Conservation (phyloP, 148 eudicot species). For the Rhododendron vialii region DNA sequence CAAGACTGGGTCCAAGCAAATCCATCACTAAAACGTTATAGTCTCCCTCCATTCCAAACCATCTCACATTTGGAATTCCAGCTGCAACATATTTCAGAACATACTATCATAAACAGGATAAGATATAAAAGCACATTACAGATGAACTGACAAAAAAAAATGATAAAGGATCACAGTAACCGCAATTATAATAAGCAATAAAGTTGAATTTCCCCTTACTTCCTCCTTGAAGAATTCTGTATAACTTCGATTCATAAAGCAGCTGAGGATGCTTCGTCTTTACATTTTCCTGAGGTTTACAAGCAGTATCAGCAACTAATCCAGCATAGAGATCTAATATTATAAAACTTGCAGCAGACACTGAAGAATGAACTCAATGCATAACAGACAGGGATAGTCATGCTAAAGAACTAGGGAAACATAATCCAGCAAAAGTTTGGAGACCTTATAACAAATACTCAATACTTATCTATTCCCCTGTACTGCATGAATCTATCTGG, state of each 20-base stretch:
- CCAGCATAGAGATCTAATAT: background rate
- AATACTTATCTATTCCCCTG: background rate
- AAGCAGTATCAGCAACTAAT: conserved; percentile 7
- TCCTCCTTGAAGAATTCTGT: conserved; percentile 92
- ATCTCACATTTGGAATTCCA: conserved; percentile 84
- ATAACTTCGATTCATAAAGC: conserved; percentile 86
- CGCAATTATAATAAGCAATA: background rate
- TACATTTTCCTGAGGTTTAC: conserved; percentile 62
- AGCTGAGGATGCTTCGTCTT: conserved; percentile 95
- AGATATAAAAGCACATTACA: background rate
- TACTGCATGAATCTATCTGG: background rate
- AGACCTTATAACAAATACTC: background rate
- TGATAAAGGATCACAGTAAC: background rate
- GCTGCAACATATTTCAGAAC: conserved; percentile 36
- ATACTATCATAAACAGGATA: background rate
- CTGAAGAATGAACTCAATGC: background rate
- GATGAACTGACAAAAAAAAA: background rate
- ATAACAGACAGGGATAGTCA: background rate
- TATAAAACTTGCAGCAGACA: background rate
- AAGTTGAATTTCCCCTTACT: conserved; percentile 41
- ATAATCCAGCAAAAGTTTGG: background rate
- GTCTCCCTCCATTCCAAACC: conserved; percentile 95
- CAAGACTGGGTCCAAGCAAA: conserved; percentile 94
- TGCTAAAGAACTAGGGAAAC: background rate
- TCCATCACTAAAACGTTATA: conserved; percentile 94